phyloP scores from a whole-genome alignment of 2,329 filamentous ascomycete species.

The Thyridium curvatum region DNA sequence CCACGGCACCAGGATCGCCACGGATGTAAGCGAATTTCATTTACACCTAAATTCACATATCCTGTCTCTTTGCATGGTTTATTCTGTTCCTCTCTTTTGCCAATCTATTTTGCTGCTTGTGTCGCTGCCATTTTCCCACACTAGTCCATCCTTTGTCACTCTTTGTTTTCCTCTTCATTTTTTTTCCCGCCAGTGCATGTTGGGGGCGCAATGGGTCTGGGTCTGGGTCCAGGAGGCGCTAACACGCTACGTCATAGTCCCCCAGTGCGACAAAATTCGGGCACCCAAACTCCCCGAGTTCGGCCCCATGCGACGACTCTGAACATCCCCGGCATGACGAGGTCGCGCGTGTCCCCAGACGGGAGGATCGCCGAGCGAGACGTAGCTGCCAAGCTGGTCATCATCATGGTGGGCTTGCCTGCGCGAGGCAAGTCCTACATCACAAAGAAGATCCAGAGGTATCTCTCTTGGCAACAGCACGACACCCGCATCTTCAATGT shows the following conservation, averaged over 20 bases:
- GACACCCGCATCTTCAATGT: constrained; percentile 97
- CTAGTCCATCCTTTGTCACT: constrained; percentile 2
- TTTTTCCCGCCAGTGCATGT: constrained; percentile 4
- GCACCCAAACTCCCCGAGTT: constrained; percentile 68
- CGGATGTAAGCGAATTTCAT: constrained; percentile 40
- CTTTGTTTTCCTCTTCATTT: constrained; percentile 4
- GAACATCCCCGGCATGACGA: constrained; percentile 93
- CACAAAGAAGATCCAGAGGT: constrained; percentile 94
- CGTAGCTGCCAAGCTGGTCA: constrained; percentile 92
- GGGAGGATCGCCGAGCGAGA: constrained; percentile 90
- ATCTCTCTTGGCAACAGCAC: constrained; percentile 95
- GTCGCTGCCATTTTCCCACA: too few species aligned
- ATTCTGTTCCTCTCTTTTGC: too few species aligned
- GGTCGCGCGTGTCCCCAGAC: constrained; percentile 91
- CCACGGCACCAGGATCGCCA: constrained; percentile 52
- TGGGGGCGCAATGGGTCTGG: not conserved
- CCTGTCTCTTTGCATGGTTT: too few species aligned
- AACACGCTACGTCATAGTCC: constrained; percentile 40
- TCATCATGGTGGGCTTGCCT: constrained; percentile 96
- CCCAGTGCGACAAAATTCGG: constrained; percentile 67
- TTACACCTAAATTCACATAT: constrained; percentile 1
- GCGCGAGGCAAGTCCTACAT: constrained; percentile 97
- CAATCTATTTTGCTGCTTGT: not conserved
- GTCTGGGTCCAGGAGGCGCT: constrained; percentile 5
- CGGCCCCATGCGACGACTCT: constrained; percentile 85